A percentile compares a stretch with the other conserved stretches of the same genome.
phyloP scores from a whole-genome alignment of 495 filamentous ascomycete genomes.

The Penicillium parvum region DNA sequence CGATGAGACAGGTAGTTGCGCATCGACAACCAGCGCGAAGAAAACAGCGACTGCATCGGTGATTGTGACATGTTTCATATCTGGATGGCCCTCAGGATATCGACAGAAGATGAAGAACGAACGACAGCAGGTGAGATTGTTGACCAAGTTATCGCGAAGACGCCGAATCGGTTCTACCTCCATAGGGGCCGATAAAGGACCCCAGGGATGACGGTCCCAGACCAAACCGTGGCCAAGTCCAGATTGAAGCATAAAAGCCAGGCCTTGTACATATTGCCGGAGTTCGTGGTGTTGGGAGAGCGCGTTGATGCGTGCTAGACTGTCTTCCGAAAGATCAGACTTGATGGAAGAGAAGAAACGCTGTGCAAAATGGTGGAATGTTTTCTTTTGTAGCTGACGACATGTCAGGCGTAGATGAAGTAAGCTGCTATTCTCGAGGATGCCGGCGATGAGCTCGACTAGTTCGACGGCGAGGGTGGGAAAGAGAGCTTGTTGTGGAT shows the following conservation, averaged over 20 bases:
- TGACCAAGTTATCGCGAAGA: slow-evolving; percentile 20
- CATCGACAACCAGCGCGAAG: slow-evolving; percentile 22
- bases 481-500: neutral
- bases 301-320: slow-evolving; percentile 18
- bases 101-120: slow-evolving; percentile 31
- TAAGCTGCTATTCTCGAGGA: slow-evolving; percentile 7
- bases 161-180: slow-evolving; percentile 16
- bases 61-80: slow-evolving; percentile 23
- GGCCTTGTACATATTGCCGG: slow-evolving; percentile 15
- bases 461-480: slow-evolving; percentile 21
- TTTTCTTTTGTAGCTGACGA: slow-evolving; percentile 22
- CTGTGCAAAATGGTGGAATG: slow-evolving; percentile 24
- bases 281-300: slow-evolving; percentile 16
- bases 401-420: slow-evolving; percentile 21
- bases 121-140: slow-evolving; percentile 18
- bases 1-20: slow-evolving; percentile 17
- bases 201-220: slow-evolving; percentile 26
- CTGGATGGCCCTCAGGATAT: slow-evolving; percentile 27
- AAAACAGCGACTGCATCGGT: slow-evolving; percentile 25
- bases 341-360: slow-evolving; percentile 23
- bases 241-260: slow-evolving; percentile 25
- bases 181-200: slow-evolving; percentile 18
- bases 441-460: slow-evolving; percentile 19
- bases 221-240: slow-evolving; percentile 22
- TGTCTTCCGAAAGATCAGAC: slow-evolving; percentile 23